Evolutionary conservation across 169 alveolate genomes (phyloP).

Genomic region (Eimeria acervulina): DNA sequence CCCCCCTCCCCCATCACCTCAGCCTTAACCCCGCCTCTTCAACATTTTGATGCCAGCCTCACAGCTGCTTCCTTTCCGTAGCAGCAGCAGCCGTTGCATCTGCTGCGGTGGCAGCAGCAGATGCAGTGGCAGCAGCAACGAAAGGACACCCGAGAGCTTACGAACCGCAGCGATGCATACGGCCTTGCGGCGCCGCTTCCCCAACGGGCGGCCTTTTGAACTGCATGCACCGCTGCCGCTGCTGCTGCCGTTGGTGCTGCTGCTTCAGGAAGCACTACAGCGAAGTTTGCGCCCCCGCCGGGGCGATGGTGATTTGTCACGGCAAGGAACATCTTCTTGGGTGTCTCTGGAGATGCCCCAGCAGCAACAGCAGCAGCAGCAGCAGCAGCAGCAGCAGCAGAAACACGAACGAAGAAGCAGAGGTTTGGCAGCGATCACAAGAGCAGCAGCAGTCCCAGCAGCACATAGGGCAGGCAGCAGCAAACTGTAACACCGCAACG

Average conservation of each 20-base stretch:
- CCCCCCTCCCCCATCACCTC: conserved; percentile 86
- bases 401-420: neutral
- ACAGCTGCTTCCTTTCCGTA: neutral
- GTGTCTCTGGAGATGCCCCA: conserved; percentile 6
- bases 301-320: conserved; percentile 94
- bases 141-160: neutral
- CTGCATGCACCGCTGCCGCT: neutral
- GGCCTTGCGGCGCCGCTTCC: conserved; percentile 17
- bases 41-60: neutral
- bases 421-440: conserved; percentile 68
- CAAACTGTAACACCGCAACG: conserved; percentile 26
- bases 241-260: neutral
- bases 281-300: conserved; percentile 94
- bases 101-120: conserved; percentile 79
- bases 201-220: neutral
- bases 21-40: conserved; percentile 77
- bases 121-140: conserved; percentile 40
- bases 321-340: conserved; percentile 49
- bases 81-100: conserved; percentile 75
- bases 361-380: neutral
- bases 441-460: conserved; percentile 51
- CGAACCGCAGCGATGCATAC: neutral
- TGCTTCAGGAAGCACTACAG: conserved; percentile 59
- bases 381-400: neutral
- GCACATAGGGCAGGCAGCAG: conserved; percentile 49